Percentiles rank a stretch among this genome's conserved stretches.
phyloP scores from a whole-genome alignment of 257 asterid genomes.

The Fraxinus quadrangulata region DNA sequence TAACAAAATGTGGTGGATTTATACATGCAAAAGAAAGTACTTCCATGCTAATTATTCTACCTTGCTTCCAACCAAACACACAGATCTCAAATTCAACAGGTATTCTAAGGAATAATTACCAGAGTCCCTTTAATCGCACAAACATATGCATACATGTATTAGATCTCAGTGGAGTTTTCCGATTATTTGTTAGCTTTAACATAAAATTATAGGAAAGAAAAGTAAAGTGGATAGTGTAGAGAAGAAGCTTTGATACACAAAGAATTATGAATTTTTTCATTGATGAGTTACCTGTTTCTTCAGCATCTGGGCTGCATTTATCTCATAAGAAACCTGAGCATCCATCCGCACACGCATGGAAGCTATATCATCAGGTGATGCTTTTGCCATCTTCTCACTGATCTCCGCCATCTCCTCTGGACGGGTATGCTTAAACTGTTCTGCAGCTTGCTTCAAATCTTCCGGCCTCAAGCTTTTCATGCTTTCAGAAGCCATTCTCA shows the following conservation, averaged over 20 bases:
- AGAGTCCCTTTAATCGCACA: not conserved
- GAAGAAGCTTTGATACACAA: not conserved
- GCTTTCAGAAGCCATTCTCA: conserved; percentile 94
- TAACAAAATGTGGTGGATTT: not conserved
- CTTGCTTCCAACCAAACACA: conserved; percentile 2
- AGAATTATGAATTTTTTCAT: not conserved
- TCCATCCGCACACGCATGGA: conserved; percentile 76
- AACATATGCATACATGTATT: not conserved
- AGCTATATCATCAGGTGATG: conserved; percentile 89
- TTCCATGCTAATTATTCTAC: not conserved
- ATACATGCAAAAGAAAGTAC: not conserved
- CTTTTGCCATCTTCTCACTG: conserved; percentile 85
- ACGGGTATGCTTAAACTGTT: conserved; percentile 84
- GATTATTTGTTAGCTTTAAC: not conserved
- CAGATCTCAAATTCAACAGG: not conserved
- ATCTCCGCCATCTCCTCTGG: conserved; percentile 95
- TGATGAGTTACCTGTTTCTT: conserved; percentile 75
- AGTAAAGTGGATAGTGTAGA: not conserved
- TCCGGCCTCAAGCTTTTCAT: conserved; percentile 90
- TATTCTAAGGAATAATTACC: not conserved
- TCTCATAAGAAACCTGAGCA: conserved; percentile 75
- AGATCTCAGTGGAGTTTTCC: not conserved
- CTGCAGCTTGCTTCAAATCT: conserved; percentile 85
- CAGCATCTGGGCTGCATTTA: conserved; percentile 82
- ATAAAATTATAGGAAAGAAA: not conserved